These are phyloP conservation scores for Streptanthus diversifolius DNA, from an alignment of 345 rosid genomes.

Conservation along the genomic window DNA sequence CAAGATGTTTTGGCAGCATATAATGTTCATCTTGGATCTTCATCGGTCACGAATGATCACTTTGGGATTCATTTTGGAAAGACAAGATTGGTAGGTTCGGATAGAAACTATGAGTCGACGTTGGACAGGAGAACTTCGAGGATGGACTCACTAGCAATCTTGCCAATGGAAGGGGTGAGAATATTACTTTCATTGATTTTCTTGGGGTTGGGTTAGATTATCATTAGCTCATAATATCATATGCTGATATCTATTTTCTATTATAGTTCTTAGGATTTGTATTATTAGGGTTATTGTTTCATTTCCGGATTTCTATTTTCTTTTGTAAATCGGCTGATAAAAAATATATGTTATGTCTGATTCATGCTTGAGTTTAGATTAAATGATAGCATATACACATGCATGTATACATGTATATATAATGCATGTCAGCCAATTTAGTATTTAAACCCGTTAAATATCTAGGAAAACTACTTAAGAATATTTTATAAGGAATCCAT, in stretches of 20 bases:
- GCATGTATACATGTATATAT: too few species aligned
- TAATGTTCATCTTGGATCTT: not conserved
- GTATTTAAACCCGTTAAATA: too few species aligned
- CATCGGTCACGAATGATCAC: not conserved
- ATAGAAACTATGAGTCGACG: not conserved
- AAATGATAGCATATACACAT: too few species aligned
- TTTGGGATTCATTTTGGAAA: not conserved
- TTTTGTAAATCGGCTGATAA: too few species aligned
- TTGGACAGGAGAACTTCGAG: not conserved
- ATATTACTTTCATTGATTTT: slow-evolving; percentile 41
- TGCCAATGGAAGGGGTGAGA: not conserved
- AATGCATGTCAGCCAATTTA: too few species aligned
- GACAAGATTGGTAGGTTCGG: not conserved
- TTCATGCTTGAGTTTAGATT: too few species aligned
- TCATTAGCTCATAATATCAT: not conserved
- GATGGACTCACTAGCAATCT: not conserved
- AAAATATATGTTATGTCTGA: too few species aligned
- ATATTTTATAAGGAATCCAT: too few species aligned
- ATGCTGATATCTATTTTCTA: not conserved
- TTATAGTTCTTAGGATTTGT: not conserved
- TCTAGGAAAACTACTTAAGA: too few species aligned
- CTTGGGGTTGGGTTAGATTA: slow-evolving; percentile 39
- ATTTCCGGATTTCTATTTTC: not conserved
- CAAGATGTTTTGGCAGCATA: not conserved
- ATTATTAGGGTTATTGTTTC: not conserved